Evolutionary conservation across 352 stramenopile genomes (phyloP), one percentile per base, ranked within the genome.

Genomic region (Pythium utonaiense): DNA sequence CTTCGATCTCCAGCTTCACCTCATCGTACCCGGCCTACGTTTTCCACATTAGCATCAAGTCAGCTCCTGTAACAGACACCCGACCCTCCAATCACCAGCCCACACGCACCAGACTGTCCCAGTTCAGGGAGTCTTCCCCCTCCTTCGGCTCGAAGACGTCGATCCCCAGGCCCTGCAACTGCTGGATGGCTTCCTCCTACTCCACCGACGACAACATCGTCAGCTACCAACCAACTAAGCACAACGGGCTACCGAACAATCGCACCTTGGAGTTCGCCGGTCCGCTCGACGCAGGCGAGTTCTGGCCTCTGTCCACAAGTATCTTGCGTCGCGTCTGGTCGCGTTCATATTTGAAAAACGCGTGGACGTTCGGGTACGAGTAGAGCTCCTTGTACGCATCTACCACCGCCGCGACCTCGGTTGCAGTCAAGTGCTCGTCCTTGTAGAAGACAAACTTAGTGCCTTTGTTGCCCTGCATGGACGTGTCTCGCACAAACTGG

Each of bases 1-100:
- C 89, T 70, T 97, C 82, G 48, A 98, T 97, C 57, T 97, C 88
- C 33, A 86, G 54, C 69, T 97, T 97, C 12, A 97, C 86, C 14
- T 88, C 78, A 21, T 94, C 86, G 53, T 97, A 97, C 7, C 91
- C 91, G 64, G 89, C 90, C 78, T 96, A 57, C 14, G 3, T 59
- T 4, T n/a, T n/a, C n/a, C 48, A 9, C 22, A 53, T 28, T 50
- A 41, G 28, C 14, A 6, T 17, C 1, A 4, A 27, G 6, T 27
- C n/a, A 47, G n/a, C 8, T 33, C 28, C 40, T 21, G 45, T 13
- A 0, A 31, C 16, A n/a, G 5, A 2, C 45, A 19, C 13, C 27
- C n/a, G n/a, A 52, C 28, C 45, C 14, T 10, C n/a, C n/a, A n/a
- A 61, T 44, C 36, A 17, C 22, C 28, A 33, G 28, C 40, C 40